Conservation (phyloP, 2,329 filamentous ascomycete genomes). For the Sodiomyces alkalinus region DNA sequence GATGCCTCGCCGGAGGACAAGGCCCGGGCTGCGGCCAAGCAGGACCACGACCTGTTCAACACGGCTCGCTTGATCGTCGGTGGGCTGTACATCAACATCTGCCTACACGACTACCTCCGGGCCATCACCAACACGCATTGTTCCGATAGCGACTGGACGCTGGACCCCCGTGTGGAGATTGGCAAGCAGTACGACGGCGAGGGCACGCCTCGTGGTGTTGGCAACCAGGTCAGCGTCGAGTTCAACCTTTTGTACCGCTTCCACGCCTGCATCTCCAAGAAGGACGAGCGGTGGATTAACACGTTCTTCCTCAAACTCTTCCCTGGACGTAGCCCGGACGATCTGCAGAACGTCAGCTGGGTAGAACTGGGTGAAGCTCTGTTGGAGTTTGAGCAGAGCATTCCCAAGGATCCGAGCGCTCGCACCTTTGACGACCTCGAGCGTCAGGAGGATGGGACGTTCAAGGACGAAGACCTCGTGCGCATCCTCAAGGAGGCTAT, state of each 20-base stretch:
- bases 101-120: constrained; percentile 23
- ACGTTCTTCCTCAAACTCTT: constrained; percentile 34
- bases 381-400: constrained; percentile 25
- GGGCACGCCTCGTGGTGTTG: constrained; percentile 37
- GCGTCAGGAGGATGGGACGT: constrained; percentile 32
- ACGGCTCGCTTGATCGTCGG: constrained; percentile 30
- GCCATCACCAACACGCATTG: too few species aligned
- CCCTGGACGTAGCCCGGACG: constrained; percentile 12
- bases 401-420: constrained; percentile 25
- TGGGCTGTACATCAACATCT: constrained; percentile 39
- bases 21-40: constrained; percentile 18
- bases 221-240: constrained; percentile 53
- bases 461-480: constrained; percentile 42
- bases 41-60: constrained; percentile 24
- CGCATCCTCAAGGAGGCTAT: constrained; percentile 40
- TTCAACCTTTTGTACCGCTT: constrained; percentile 55
- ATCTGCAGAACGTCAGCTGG: constrained; percentile 18
- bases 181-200: constrained; percentile 27
- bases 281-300: constrained; percentile 48
- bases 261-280: constrained; percentile 44
- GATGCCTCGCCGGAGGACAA: constrained; percentile 10
- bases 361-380: constrained; percentile 22
- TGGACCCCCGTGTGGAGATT: constrained; percentile 48
- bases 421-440: constrained; percentile 33
- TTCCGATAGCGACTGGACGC: constrained; percentile 44